Base-by-base conservation (phyloP, 139 green algal species). In the Picochlorum sp. region DNA sequence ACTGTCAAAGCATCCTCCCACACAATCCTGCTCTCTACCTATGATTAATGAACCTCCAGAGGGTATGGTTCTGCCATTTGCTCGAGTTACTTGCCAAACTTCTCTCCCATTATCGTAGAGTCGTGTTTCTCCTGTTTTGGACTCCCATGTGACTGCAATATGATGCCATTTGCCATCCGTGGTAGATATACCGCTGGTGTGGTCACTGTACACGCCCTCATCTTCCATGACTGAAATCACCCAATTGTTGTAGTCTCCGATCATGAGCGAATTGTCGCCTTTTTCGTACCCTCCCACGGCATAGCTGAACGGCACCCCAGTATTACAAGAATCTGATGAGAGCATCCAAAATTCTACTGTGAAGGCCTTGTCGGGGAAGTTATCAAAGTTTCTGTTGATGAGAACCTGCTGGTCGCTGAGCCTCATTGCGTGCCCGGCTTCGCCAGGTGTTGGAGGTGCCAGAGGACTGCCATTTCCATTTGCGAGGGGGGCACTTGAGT, bases 291-390 rank as follows among this genome's bases (percentile, higher is more conserved):
- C 30, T 24, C 84, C 84, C 18, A 65, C 44, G 1, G 84, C 83
- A 58, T 91, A 91, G 58, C 52, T 77, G 71, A 91, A 88, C 14
- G 81, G 80, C 61, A 83, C 80, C 3, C 84, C 84, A 4, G 76
- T 24, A 73, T 68, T 45, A 46, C 56, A 62, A 23, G 56, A 21
- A 65, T 67, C 69, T 6, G 64, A 66, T 21, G 61, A 80, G 56
- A 64, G 71, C 88, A 95, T 95, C 88, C 86, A 95, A 61, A 95
- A 93, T 80, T 95, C 89, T 32, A 95, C 69, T 2, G 89, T 95
- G 28, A 95, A 52, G 6, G 76, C 77, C 32, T 73, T 64, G 23
- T 69, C 59, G 7, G 89, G 89, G 65, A 93, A 95, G 61, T 83
- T 64, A 8, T 80, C 34, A 72, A 95, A 93, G 68, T 82, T 64